These are phyloP conservation scores for Calonectria honghensis DNA, from an alignment of 2,329 filamentous ascomycete species.

Conservation along the genomic window DNA sequence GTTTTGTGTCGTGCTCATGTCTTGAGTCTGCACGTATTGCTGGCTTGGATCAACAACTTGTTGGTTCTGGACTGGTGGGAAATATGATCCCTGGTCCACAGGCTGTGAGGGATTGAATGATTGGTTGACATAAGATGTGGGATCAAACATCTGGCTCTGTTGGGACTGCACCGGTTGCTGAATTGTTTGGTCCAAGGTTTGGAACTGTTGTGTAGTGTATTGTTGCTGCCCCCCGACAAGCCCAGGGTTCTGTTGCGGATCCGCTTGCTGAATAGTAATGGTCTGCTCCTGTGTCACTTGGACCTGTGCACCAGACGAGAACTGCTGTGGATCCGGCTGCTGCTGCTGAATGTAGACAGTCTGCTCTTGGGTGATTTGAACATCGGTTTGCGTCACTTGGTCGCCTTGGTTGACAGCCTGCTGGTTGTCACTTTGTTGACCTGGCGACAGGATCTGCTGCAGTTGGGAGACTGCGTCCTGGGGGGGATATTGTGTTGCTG, in stretches of 20 bases:
- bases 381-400: not conserved
- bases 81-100: not conserved
- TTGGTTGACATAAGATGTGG: not conserved
- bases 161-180: not conserved
- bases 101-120: conserved; percentile 1
- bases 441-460: not conserved
- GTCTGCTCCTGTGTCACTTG: conserved; percentile 7
- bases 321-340: not conserved
- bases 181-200: not conserved
- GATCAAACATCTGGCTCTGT: not conserved
- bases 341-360: not conserved
- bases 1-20: not conserved
- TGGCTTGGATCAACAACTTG: not conserved
- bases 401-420: not conserved
- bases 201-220: not conserved
- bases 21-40: not conserved
- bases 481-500: too few species aligned
- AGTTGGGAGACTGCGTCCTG: not conserved
- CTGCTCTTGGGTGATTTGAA: not conserved
- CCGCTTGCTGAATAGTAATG: not conserved
- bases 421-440: not conserved
- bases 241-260: conserved; percentile 12
- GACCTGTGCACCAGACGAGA: not conserved
- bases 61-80: not conserved
- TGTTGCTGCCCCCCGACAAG: not conserved